A percentile compares a stretch with the other conserved stretches of the same genome.
Evolutionary conservation across 1,284 basidiomycete genomes (phyloP).

Genomic region (Puccinia hordei): DNA sequence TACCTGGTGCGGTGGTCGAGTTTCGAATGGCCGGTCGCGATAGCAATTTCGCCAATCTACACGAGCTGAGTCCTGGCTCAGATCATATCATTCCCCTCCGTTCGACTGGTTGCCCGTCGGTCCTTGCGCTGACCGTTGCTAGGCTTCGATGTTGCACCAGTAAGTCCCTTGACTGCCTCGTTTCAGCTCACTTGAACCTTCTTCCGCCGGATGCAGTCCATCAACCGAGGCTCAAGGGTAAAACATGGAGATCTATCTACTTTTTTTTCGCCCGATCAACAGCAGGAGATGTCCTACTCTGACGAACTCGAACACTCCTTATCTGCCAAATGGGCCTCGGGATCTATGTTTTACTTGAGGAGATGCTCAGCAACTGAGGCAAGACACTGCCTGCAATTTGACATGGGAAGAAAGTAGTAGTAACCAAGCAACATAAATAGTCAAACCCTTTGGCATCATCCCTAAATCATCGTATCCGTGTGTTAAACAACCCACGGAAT

Average conservation of each 20-base stretch:
- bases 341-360: neutral
- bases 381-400: neutral
- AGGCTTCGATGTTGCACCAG: slow-evolving; percentile 6
- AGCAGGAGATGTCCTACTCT: neutral
- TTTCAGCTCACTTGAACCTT: neutral
- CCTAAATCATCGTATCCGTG: neutral
- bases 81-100: neutral
- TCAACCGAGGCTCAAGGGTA: slow-evolving; percentile 16
- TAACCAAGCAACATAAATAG: too few species aligned
- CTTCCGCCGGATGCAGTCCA: neutral
- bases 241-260: neutral
- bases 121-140: neutral
- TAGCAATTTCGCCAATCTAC: neutral
- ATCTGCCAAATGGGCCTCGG: neutral
- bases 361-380: neutral
- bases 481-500: neutral
- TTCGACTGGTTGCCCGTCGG: neutral
- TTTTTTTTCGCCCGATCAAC: neutral
- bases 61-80: neutral
- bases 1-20: neutral
- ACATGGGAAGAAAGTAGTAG: too few species aligned
- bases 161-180: neutral
- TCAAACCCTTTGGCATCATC: too few species aligned
- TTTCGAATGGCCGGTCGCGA: slow-evolving; percentile 5
- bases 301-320: slow-evolving; percentile 2